Evolutionary conservation across 352 stramenopile species (phyloP).

Genomic region (Globisporangium viniferum): DNA sequence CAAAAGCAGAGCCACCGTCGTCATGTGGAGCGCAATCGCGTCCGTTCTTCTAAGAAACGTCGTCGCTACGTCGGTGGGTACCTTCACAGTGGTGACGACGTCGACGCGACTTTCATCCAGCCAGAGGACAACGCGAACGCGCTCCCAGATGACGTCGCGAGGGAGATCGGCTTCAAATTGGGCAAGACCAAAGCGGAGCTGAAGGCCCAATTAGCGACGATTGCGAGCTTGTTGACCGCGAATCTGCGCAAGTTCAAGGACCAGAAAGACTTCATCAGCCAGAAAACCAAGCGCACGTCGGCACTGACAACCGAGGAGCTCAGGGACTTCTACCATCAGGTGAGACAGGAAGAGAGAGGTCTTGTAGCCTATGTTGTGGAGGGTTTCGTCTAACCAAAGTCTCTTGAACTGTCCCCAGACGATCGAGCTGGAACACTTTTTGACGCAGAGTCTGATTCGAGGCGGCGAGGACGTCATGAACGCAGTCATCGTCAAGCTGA

Average conservation of each 20-base stretch:
- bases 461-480: slow-evolving; percentile 77
- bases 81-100: slow-evolving; percentile 44
- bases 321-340: slow-evolving; percentile 14
- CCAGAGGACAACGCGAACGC: slow-evolving; percentile 73
- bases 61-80: slow-evolving; percentile 74
- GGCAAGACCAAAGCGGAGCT: slow-evolving; percentile 40
- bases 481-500: slow-evolving; percentile 42
- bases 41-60: slow-evolving; percentile 21
- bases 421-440: slow-evolving; percentile 30
- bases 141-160: slow-evolving; percentile 71
- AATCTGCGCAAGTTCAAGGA: slow-evolving; percentile 35
- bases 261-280: slow-evolving; percentile 16
- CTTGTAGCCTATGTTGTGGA: too few species aligned
- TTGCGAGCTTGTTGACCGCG: slow-evolving; percentile 30
- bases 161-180: slow-evolving; percentile 53
- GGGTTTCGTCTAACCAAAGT: background rate
- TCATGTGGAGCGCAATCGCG: slow-evolving; percentile 13
- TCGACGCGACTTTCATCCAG: slow-evolving; percentile 76
- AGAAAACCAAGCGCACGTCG: slow-evolving; percentile 12
- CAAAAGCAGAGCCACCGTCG: slow-evolving; percentile 2
- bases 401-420: slow-evolving; percentile 23
- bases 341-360: background rate
- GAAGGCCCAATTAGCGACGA: slow-evolving; percentile 25
- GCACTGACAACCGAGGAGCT: slow-evolving; percentile 19
- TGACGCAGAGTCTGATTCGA: slow-evolving; percentile 52